Conservation (phyloP, 805 yeast species). For the Clavispora fructus region DNA sequence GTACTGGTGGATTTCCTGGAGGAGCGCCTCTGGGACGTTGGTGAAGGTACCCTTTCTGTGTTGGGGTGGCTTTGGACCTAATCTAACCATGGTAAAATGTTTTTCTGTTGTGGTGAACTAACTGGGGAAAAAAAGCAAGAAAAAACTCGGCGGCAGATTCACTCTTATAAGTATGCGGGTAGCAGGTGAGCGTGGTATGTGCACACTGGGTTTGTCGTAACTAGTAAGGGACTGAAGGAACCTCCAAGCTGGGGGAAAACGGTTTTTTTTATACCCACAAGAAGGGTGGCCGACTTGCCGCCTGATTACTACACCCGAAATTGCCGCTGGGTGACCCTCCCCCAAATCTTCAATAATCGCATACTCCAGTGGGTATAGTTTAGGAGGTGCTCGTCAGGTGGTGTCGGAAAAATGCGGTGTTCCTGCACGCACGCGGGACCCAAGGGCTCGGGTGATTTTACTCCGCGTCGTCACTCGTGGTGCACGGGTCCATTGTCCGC, state of each 20-base stretch:
- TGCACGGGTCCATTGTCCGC: background rate
- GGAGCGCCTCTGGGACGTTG: slow-evolving; percentile 61
- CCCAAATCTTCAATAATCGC: background rate
- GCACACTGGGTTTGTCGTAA: background rate
- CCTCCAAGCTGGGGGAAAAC: background rate
- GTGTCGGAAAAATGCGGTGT: slow-evolving; percentile 1
- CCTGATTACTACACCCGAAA: no score
- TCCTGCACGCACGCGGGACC: slow-evolving; percentile 1
- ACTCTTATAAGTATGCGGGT: background rate
- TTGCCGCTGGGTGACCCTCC: background rate
- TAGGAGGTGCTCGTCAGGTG: background rate
- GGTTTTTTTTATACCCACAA: background rate
- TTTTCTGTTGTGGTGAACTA: background rate
- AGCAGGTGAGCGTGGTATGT: background rate
- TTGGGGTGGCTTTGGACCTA: slow-evolving; percentile 81
- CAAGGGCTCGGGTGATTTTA: slow-evolving; percentile 8
- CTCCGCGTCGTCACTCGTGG: slow-evolving; percentile 11
- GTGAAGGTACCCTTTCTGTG: slow-evolving; percentile 60
- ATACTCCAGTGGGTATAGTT: background rate
- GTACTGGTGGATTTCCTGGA: slow-evolving; percentile 51
- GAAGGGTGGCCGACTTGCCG: no score
- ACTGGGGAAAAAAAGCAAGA: background rate
- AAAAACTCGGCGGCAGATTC: background rate
- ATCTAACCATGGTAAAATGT: slow-evolving; percentile 56
- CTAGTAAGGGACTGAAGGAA: no score